phyloP scores from a whole-genome alignment of 371 early-diverging fungal genomes.

The Thermomucor indicae-seudaticae region DNA sequence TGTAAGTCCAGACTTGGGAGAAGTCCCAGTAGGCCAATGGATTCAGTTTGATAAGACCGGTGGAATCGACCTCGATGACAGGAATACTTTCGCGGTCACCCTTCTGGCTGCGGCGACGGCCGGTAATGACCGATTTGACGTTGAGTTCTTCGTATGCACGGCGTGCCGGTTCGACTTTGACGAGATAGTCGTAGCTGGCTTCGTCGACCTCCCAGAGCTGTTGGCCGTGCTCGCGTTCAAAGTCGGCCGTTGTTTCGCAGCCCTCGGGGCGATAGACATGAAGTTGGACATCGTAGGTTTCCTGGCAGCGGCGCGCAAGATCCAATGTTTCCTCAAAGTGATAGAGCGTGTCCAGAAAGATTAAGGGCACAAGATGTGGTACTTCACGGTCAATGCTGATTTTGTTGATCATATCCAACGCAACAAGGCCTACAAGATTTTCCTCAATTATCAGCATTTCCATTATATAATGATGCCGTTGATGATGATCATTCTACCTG shows the following conservation, averaged over 20 bases:
- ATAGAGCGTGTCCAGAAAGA: constrained; percentile 91
- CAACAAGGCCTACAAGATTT: constrained; percentile 58
- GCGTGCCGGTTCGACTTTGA: constrained; percentile 91
- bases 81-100: constrained; percentile 76
- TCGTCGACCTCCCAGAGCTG: constrained; percentile 81
- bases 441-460: neutral
- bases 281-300: constrained; percentile 69
- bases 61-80: constrained; percentile 80
- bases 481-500: constrained; percentile 40
- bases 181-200: constrained; percentile 82
- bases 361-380: constrained; percentile 69
- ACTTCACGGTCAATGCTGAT: constrained; percentile 51
- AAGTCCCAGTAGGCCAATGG: constrained; percentile 88
- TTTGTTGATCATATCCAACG: constrained; percentile 72
- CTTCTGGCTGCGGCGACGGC: constrained; percentile 86
- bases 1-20: constrained; percentile 81
- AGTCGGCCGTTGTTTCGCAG: constrained; percentile 57
- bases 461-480: neutral
- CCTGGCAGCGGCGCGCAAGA: constrained; percentile 61
- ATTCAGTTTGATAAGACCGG: constrained; percentile 85
- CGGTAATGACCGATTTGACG: constrained; percentile 82
- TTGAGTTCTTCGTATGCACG: constrained; percentile 77
- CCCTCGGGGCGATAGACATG: constrained; percentile 72
- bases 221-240: constrained; percentile 69
- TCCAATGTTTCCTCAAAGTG: constrained; percentile 90